Conservation (phyloP, 31 red algal species). For the Odonthalia washingtoniensis region DNA sequence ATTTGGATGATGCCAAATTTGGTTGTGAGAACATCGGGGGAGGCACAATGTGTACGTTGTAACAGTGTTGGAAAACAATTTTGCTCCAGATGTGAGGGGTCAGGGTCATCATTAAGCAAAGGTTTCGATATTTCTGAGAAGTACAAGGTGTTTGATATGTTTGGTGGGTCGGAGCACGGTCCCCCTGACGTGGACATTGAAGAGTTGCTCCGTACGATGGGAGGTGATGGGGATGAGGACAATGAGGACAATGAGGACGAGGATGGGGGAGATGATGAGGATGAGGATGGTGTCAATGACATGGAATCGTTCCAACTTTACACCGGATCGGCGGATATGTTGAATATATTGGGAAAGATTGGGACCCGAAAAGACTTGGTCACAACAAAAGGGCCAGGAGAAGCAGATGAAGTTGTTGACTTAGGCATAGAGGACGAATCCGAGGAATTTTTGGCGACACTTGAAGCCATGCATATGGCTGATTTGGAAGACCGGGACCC, state of each 20-base stretch:
- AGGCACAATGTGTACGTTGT: no score
- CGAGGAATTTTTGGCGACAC: constrained; percentile 29
- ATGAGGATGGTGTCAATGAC: background rate
- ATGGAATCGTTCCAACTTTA: constrained; percentile 42
- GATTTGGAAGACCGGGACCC: background rate
- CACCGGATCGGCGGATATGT: constrained; percentile 33
- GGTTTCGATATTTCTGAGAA: constrained; percentile 35
- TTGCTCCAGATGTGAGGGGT: constrained; percentile 16
- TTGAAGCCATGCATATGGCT: constrained; percentile 29
- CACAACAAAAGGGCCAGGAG: background rate
- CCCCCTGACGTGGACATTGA: constrained; percentile 19
- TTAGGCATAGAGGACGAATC: constrained; percentile 13
- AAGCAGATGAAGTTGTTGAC: background rate
- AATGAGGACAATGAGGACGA: constrained; percentile 33
- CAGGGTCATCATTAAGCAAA: constrained; percentile 30
- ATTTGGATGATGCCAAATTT: constrained; percentile 43
- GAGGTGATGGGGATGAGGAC: constrained; percentile 6
- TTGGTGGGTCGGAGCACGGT: background rate
- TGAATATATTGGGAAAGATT: background rate
- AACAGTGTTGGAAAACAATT: constrained; percentile 51
- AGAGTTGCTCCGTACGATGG: background rate
- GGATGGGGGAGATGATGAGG: constrained; percentile 36
- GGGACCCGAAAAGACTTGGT: background rate
- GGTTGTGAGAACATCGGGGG: constrained; percentile 11
- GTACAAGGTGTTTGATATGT: constrained; percentile 49